These are phyloP conservation scores for Globisporangium mamillatum DNA, from an alignment of 352 stramenopile species.

Conservation along the genomic window DNA sequence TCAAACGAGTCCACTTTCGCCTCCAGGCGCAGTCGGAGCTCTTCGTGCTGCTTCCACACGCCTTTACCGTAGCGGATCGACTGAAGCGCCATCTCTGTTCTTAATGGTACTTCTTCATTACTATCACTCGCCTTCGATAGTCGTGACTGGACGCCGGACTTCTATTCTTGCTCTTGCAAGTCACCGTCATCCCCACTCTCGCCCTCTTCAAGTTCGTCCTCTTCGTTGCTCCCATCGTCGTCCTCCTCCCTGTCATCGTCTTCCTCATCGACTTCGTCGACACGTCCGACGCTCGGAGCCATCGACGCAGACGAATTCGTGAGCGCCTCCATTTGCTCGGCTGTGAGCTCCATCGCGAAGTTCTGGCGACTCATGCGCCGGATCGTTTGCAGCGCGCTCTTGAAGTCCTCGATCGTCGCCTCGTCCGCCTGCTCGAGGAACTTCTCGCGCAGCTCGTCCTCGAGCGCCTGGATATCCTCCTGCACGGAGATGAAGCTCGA, in stretches of 20 bases:
- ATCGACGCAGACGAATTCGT: neutral
- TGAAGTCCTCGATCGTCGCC: constrained; percentile 64
- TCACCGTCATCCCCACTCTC: neutral
- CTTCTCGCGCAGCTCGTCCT: constrained; percentile 60
- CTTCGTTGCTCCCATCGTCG: constrained; percentile 17
- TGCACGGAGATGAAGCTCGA: constrained; percentile 4
- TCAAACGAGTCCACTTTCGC: constrained; percentile 5
- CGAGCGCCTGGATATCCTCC: constrained; percentile 44
- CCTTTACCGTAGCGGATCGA: constrained; percentile 29
- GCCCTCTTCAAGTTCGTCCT: constrained; percentile 6
- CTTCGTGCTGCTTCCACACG: constrained; percentile 34
- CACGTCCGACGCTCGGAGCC: neutral
- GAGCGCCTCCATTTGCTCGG: constrained; percentile 20
- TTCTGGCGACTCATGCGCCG: constrained; percentile 42
- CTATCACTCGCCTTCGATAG: neutral
- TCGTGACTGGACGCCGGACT: neutral
- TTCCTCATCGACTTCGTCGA: constrained; percentile 10
- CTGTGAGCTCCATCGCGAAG: constrained; percentile 19
- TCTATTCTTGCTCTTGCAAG: constrained; percentile 10
- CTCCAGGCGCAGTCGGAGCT: constrained; percentile 19
- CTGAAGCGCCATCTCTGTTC: constrained; percentile 19
- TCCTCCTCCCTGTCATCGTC: constrained; percentile 32
- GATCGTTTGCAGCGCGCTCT: constrained; percentile 58
- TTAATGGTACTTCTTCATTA: neutral
- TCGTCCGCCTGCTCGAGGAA: constrained; percentile 67